Conservation (phyloP, 768 basidiomycete species). For the Steccherinum ochraceum region DNA sequence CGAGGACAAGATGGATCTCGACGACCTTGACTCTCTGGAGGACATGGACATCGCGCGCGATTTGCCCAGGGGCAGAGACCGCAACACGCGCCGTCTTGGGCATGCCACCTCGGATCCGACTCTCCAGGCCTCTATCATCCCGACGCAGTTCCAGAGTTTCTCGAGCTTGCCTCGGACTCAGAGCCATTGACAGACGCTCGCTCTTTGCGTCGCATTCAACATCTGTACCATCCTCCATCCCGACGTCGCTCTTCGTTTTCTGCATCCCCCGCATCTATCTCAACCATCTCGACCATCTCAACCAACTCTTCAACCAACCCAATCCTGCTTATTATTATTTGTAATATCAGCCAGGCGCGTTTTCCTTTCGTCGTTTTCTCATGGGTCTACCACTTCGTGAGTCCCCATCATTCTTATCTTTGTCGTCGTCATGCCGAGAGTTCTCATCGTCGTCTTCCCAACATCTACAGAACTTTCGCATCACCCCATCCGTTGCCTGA, state of each 20-base stretch:
- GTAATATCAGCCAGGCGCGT: background rate
- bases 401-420: background rate
- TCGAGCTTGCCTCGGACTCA: background rate
- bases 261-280: conserved; percentile 27
- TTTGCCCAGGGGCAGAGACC: conserved; percentile 19
- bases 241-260: conserved; percentile 23
- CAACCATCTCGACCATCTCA: conserved; percentile 10
- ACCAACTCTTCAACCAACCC: background rate
- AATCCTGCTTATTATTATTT: background rate
- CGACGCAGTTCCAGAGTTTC: background rate
- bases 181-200: background rate
- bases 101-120: conserved; percentile 23
- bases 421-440: background rate
- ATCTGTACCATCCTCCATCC: too few relatives aligned
- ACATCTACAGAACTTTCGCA: too few relatives aligned
- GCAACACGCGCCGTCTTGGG: conserved; percentile 20
- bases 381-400: too few relatives aligned
- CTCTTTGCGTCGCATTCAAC: background rate
- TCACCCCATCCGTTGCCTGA: too few relatives aligned
- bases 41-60: conserved; percentile 8
- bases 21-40: conserved; percentile 12
- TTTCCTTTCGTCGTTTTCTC: background rate
- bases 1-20: conserved; percentile 31
- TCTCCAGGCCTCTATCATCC: background rate
- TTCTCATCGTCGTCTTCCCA: too few relatives aligned